Evolutionary conservation across 1,139 yeast genomes (phyloP).

Genomic region (Petasospora rhodanensis): DNA sequence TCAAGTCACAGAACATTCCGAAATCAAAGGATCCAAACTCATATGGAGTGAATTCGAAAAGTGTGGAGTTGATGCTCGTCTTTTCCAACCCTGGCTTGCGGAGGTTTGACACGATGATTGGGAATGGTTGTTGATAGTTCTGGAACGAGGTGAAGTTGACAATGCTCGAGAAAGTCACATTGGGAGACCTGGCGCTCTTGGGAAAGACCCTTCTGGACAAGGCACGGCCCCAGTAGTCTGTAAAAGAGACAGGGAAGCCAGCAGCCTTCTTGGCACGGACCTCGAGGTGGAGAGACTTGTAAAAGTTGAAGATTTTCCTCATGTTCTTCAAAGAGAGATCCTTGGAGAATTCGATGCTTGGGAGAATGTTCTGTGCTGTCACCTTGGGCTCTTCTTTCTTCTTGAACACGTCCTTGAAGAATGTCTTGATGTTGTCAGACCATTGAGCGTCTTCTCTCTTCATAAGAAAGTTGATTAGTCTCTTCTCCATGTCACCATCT

Average conservation of each 20-base stretch:
- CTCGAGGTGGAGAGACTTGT: conserved; percentile 48
- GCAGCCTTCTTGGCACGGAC: conserved; percentile 44
- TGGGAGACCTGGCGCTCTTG: conserved; percentile 34
- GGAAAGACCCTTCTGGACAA: conserved; percentile 45
- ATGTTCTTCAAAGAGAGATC: conserved; percentile 27
- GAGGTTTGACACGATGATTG: conserved; percentile 37
- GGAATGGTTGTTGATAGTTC: conserved; percentile 37
- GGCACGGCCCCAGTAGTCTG: conserved; percentile 69
- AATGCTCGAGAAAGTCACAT: conserved; percentile 34
- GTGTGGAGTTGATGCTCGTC: conserved; percentile 24
- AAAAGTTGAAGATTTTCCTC: conserved; percentile 39
- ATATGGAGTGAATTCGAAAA: conserved; percentile 57
- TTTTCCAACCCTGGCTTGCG: conserved; percentile 31
- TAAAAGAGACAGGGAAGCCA: conserved; percentile 55
- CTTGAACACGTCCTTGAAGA: conserved; percentile 24
- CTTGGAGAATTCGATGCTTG: conserved; percentile 18
- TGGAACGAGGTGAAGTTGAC: conserved; percentile 31
- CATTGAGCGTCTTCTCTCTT: conserved; percentile 19
- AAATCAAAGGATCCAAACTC: conserved; percentile 73
- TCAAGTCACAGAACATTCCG: conserved; percentile 47
- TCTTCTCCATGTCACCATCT: not conserved
- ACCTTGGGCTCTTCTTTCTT: conserved; percentile 20
- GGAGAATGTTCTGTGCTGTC: conserved; percentile 15
- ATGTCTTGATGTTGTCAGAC: conserved; percentile 20
- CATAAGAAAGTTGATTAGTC: not conserved